Base-by-base conservation (phyloP, 1,139 yeast genomes). In the Protomyces inouyei region DNA sequence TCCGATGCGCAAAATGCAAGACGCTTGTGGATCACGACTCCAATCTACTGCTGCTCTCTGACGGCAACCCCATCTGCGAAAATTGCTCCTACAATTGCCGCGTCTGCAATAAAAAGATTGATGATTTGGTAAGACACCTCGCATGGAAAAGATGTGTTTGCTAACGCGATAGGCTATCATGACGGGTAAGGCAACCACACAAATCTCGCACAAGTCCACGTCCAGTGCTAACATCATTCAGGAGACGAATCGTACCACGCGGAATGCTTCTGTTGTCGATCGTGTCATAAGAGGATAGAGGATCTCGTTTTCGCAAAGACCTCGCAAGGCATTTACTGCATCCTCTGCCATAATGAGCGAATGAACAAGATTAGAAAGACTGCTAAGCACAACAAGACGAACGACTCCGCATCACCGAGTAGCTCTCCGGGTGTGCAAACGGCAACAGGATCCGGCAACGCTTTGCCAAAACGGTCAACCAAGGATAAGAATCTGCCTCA, bases 231-330 rank as follows among this genome's bases (percentile, higher is more conserved):
- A 43, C 25, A 43, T 6, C 21, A 8, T 21, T 14, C 46, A 65
- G 97, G 97, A 25, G 95, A 78, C 70, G 95, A 89, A 73, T 97
- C 98, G 3, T 93, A 90, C 73, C 95, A 98, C 75, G 85, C 96
- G 5, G 82, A 82, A 60, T 93, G 98, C 76, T 93, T 93, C 77
- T 85, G 86, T 70, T 93, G 98, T 75, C 85, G 96, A 64, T 86
- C 90, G 69, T 93, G 98, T 77, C 88, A 88, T 73, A 84, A 84
- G 69, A 87, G 87, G 69, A 93, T 93, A 68, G 96, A 89, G 72
- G 97, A 93, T 75, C 78, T 92, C 70, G 80, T 92, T 68, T 95
- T 93, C 73, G 98, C 98, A 28, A 81, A 96, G 72, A 93, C 98
- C 0, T 86, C 95, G 55, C 92, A 88, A 72, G 98, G 98, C 0